Percentiles rank a stretch among this genome's conserved stretches.
phyloP scores from a whole-genome alignment of 2,329 filamentous ascomycete genomes.

The Cryphonectria radicalis region DNA sequence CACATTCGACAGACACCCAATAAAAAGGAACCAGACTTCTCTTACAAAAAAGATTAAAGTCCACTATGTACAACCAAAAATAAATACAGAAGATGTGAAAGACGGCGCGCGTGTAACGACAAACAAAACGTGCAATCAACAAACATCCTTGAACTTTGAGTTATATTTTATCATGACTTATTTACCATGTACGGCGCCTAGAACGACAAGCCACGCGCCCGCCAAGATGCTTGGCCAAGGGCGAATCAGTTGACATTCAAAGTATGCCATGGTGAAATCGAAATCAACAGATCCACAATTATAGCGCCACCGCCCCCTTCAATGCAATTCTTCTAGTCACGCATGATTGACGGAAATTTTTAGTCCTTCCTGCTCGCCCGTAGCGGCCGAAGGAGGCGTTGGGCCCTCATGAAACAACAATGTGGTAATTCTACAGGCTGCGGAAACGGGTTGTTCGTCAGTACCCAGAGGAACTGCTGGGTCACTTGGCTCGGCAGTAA shows the following conservation, averaged over 20 bases:
- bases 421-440: background rate
- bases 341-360: slow-evolving; percentile 12
- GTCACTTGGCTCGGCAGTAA: background rate
- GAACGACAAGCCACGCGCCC: background rate
- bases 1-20: background rate
- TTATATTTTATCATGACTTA: background rate
- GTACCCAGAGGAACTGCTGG: no score
- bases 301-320: background rate
- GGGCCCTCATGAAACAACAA: background rate
- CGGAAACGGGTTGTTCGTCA: background rate
- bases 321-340: background rate
- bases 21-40: background rate
- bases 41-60: background rate
- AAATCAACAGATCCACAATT: slow-evolving; percentile 1
- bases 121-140: background rate
- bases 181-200: background rate
- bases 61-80: background rate
- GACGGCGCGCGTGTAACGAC: background rate
- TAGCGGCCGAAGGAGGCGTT: background rate
- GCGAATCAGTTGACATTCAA: background rate
- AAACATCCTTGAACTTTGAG: background rate
- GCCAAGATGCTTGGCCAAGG: background rate
- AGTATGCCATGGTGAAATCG: background rate
- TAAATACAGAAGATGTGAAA: background rate
- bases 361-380: no score